phyloP scores from a whole-genome alignment of 1,139 yeast genomes.

The Kodamaea arcana region DNA sequence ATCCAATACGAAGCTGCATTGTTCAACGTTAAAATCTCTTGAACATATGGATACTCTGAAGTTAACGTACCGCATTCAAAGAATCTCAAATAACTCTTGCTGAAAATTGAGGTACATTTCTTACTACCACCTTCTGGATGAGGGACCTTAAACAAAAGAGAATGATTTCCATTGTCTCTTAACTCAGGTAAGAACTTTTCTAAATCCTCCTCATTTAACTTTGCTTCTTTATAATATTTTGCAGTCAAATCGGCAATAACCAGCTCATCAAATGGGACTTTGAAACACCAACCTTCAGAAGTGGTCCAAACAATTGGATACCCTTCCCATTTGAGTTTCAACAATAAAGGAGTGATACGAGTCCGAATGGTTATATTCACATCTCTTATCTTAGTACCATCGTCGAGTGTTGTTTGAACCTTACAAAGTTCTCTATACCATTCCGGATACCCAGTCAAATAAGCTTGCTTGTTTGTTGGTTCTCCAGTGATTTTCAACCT shows the following conservation, averaged over 20 bases:
- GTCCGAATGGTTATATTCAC: conserved; percentile 68
- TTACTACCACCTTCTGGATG: conserved; percentile 81
- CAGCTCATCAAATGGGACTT: conserved; percentile 42
- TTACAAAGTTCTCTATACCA: conserved; percentile 83
- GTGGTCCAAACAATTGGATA: conserved; percentile 79
- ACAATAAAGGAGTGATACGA: conserved; percentile 69
- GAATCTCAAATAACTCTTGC: conserved; percentile 66
- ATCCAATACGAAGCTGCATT: conserved; percentile 90
- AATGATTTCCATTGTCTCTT: conserved; percentile 20
- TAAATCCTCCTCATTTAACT: conserved; percentile 14
- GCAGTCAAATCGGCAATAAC: conserved; percentile 37
- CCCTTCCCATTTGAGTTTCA: conserved; percentile 82
- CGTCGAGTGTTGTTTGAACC: conserved; percentile 27
- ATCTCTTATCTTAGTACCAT: conserved; percentile 23
- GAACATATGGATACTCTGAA: conserved; percentile 70
- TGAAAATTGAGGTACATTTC: conserved; percentile 74
- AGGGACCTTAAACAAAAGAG: conserved; percentile 66
- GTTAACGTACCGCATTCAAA: conserved; percentile 73
- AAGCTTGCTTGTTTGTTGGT: conserved; percentile 74
- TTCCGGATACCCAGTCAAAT: conserved; percentile 84
- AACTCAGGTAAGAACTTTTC: conserved; percentile 22
- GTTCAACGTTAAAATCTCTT: conserved; percentile 71
- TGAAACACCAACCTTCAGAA: conserved; percentile 84
- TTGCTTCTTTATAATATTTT: conserved; percentile 48
- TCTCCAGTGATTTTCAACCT: conserved; percentile 66